These are phyloP conservation scores for Leccinum uliginosum DNA, from an alignment of 768 basidiomycete species.

Conservation along the genomic window DNA sequence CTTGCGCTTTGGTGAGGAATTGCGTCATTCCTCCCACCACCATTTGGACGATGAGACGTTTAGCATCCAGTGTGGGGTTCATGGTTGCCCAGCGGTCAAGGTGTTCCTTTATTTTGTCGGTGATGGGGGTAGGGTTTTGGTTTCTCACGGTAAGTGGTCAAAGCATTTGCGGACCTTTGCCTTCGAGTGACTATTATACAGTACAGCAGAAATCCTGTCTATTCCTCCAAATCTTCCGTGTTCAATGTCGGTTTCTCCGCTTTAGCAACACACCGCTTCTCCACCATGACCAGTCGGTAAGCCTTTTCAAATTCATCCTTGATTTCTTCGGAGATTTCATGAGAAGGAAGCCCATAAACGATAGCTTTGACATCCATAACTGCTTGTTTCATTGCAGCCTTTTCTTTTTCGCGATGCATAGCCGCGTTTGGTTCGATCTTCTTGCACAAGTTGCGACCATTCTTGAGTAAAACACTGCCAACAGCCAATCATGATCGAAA, in stretches of 20 bases:
- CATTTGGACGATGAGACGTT: no score
- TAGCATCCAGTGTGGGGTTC: no score
- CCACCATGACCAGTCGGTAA: conserved; percentile 32
- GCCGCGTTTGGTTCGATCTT: conserved; percentile 28
- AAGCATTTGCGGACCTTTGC: no score
- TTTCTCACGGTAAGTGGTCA: no score
- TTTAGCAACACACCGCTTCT: conserved; percentile 4
- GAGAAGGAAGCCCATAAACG: conserved; percentile 21
- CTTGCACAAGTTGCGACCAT: conserved; percentile 25
- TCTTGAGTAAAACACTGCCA: conserved; percentile 28
- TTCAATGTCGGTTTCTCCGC: conserved; percentile 22
- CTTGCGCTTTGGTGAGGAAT: no score
- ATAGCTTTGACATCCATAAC: conserved; percentile 29
- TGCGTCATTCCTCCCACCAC: no score
- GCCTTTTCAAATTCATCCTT: conserved; percentile 27
- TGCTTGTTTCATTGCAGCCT: conserved; percentile 22
- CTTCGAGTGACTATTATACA: not conserved
- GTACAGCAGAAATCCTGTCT: not conserved
- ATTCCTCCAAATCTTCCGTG: conserved; percentile 19
- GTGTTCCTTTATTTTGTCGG: no score
- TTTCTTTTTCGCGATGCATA: conserved; percentile 26
- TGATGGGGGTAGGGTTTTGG: no score
- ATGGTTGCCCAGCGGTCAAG: no score
- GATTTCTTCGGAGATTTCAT: conserved; percentile 11
- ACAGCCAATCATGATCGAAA: not conserved